These are phyloP conservation scores for Deinandra increscens DNA, from an alignment of 129 eudicot species.

Conservation along the genomic window DNA sequence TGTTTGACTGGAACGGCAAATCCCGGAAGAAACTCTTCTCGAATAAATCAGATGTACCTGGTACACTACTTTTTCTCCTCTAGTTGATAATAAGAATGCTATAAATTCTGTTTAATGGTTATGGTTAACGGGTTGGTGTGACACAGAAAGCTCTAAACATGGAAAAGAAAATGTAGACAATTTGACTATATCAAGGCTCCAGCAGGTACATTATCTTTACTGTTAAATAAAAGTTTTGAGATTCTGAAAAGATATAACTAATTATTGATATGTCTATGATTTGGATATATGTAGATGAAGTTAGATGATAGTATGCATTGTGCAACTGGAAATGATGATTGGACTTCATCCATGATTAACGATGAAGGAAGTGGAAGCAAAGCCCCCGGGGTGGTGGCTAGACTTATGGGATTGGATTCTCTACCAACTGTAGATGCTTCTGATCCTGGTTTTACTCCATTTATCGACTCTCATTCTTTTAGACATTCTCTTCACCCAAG, in stretches of 20 bases:
- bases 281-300: conserved; percentile 44
- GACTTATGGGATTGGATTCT: conserved; percentile 96
- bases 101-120: neutral
- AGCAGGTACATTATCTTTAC: conserved; percentile 40
- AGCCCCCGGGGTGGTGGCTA: conserved; percentile 98
- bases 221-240: neutral
- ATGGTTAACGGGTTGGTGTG: conserved; percentile 8
- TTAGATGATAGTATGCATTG: conserved; percentile 45
- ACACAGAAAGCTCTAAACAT: conserved; percentile 59
- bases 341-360: conserved; percentile 51
- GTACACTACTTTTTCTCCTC: conserved; percentile 32
- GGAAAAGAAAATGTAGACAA: conserved; percentile 63
- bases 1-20: conserved; percentile 97
- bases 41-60: conserved; percentile 64
- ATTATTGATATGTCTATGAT: conserved; percentile 15
- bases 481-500: conserved; percentile 51
- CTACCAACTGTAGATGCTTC: conserved; percentile 61
- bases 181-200: conserved; percentile 46
- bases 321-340: conserved; percentile 45
- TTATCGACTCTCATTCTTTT: conserved; percentile 49
- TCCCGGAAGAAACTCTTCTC: conserved; percentile 92
- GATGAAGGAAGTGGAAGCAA: conserved; percentile 63
- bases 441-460: conserved; percentile 48
- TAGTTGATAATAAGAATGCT: conserved; percentile 1
- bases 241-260: neutral